Evolutionary conservation across 192 early-diverging fungal genomes (phyloP).

Genomic region (Ambispora gerdemannii): DNA sequence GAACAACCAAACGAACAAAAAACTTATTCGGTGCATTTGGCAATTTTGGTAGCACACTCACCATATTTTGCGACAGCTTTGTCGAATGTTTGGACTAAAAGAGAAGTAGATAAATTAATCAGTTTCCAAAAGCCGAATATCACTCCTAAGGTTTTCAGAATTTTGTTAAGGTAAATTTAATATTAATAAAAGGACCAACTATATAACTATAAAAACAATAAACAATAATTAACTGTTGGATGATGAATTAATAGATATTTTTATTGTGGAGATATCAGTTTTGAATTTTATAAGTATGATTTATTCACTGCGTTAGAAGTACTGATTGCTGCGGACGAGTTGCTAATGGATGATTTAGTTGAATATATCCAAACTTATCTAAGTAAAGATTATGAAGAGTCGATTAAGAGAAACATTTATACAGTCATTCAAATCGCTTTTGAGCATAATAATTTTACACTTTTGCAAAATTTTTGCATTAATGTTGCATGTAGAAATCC

Average conservation of each 20-base stretch:
- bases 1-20: too few species aligned
- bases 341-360: background rate
- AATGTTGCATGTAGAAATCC: slow-evolving; percentile 5
- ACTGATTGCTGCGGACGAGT: background rate
- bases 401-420: background rate
- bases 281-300: background rate
- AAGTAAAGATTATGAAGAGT: background rate
- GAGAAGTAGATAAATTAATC: slow-evolving; percentile 1
- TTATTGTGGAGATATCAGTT: background rate
- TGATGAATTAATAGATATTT: slow-evolving; percentile 10
- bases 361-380: slow-evolving; percentile 9
- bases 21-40: slow-evolving; percentile 9
- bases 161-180: slow-evolving; percentile 1
- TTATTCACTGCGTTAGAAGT: background rate
- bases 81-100: slow-evolving; percentile 18
- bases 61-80: slow-evolving; percentile 19
- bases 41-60: slow-evolving; percentile 11
- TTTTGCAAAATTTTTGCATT: slow-evolving; percentile 7
- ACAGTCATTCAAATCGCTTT: background rate
- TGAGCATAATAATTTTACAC: slow-evolving; percentile 9
- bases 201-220: background rate
- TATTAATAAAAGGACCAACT: background rate
- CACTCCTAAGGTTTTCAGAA: slow-evolving; percentile 8
- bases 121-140: slow-evolving; percentile 19
- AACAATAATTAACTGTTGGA: background rate